Percentiles rank a stretch among this genome's conserved stretches.
phyloP scores from a whole-genome alignment of 2,329 filamentous ascomycete genomes.

The Ascochyta pisi region DNA sequence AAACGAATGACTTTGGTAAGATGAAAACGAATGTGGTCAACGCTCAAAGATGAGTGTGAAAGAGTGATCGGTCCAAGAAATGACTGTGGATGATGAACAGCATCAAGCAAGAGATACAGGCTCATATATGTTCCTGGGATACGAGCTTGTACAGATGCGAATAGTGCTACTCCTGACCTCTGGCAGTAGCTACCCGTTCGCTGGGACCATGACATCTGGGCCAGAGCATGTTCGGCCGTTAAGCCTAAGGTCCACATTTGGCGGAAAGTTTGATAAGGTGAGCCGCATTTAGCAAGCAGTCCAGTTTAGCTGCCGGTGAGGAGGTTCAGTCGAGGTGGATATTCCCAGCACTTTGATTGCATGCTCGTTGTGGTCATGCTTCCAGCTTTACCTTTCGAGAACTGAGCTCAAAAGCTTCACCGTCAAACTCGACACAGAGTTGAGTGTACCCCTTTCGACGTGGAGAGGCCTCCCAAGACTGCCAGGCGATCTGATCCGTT shows the following conservation, averaged over 20 bases:
- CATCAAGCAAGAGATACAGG: constrained; percentile 1
- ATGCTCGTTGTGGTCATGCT: background rate
- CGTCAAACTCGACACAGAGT: background rate
- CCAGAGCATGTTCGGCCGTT: constrained; percentile 5
- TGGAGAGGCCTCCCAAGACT: background rate
- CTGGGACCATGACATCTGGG: background rate
- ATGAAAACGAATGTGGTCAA: constrained; percentile 18
- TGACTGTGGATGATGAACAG: constrained; percentile 18
- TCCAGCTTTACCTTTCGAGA: background rate
- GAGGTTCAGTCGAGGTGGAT: background rate
- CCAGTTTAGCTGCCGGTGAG: background rate
- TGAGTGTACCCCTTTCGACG: background rate
- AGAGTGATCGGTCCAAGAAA: constrained; percentile 23
- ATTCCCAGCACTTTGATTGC: too few relatives aligned
- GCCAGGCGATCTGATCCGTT: constrained; percentile 1
- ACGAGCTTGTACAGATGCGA: constrained; percentile 7
- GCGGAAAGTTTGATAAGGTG: constrained; percentile 4
- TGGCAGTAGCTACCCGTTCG: background rate
- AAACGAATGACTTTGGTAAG: constrained; percentile 38
- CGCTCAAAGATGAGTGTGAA: constrained; percentile 26
- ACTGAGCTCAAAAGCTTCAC: background rate
- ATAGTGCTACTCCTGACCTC: constrained; percentile 12
- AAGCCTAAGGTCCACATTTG: constrained; percentile 3
- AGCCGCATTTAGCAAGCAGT: background rate
- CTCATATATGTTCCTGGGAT: constrained; percentile 10